Percentiles rank a stretch among this genome's conserved stretches.
Conservation (phyloP, 129 eudicot genomes). For the Ambrosia artemisiifolia region DNA sequence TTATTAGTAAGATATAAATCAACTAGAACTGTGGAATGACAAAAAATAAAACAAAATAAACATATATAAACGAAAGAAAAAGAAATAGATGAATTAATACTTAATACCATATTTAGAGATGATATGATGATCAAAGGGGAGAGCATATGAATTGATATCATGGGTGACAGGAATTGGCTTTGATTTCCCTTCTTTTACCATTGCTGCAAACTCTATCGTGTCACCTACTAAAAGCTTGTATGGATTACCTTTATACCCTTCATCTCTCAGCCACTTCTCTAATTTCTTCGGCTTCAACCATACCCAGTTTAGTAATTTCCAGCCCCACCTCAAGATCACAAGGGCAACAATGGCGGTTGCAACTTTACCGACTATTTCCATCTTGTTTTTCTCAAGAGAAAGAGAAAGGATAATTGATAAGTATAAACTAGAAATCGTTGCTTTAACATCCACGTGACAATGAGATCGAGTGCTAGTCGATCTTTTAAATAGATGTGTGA, state of each 20-base stretch:
- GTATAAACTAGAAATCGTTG: background rate
- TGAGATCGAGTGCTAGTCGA: slow-evolving; percentile 45
- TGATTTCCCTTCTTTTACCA: slow-evolving; percentile 15
- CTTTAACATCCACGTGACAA: too few species aligned
- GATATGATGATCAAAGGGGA: slow-evolving; percentile 27
- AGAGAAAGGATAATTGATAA: background rate
- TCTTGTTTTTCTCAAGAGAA: background rate
- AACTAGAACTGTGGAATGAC: too few species aligned
- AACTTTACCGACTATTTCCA: slow-evolving; percentile 18
- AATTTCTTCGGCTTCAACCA: slow-evolving; percentile 33
- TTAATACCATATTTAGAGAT: slow-evolving; percentile 40
- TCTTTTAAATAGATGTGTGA: too few species aligned
- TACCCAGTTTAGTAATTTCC: slow-evolving; percentile 24
- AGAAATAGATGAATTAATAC: too few species aligned
- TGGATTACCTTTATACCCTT: slow-evolving; percentile 32
- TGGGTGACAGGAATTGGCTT: slow-evolving; percentile 31
- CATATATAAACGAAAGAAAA: background rate
- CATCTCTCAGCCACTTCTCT: slow-evolving; percentile 27
- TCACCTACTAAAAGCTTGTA: slow-evolving; percentile 31
- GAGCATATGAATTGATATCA: slow-evolving; percentile 23
- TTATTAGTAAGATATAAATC: too few species aligned
- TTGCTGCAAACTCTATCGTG: slow-evolving; percentile 7
- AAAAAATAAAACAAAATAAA: too few species aligned
- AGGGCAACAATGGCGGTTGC: slow-evolving; percentile 9
- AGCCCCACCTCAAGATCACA: slow-evolving; percentile 23